Conservation (phyloP, 2,329 filamentous ascomycete genomes). For the Pleurostoma richardsiae region DNA sequence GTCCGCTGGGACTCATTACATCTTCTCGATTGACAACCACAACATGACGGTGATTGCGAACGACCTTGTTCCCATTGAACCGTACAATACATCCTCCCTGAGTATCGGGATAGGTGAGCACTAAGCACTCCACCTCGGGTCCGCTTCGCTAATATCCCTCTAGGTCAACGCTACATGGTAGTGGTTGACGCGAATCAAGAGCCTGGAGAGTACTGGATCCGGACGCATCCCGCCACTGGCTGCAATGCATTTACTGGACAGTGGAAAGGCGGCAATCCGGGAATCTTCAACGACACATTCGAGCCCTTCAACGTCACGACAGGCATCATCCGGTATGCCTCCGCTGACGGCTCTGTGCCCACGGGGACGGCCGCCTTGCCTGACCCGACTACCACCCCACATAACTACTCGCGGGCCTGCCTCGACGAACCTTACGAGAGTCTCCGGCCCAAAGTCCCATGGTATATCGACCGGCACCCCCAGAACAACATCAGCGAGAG, state of each 20-base stretch:
- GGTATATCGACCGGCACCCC: slow-evolving; percentile 5
- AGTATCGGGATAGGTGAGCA: slow-evolving; percentile 6
- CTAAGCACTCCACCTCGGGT: not conserved
- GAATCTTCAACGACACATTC: slow-evolving; percentile 5
- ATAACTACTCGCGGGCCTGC: not conserved
- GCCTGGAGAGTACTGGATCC: slow-evolving; percentile 15
- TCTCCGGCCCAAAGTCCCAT: slow-evolving; percentile 4
- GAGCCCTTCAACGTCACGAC: slow-evolving; percentile 8
- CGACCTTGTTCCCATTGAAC: slow-evolving; percentile 39
- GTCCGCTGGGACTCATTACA: slow-evolving; percentile 32
- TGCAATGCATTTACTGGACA: slow-evolving; percentile 9
- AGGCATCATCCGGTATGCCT: slow-evolving; percentile 13
- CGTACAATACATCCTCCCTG: slow-evolving; percentile 19
- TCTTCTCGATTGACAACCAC: slow-evolving; percentile 38
- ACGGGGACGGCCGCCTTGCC: too few species aligned
- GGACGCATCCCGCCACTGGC: slow-evolving; percentile 12
- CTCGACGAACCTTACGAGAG: slow-evolving; percentile 1
- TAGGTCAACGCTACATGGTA: slow-evolving; percentile 34
- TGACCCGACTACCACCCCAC: slow-evolving; percentile 4
- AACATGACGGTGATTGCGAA: slow-evolving; percentile 37
- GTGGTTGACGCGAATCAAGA: slow-evolving; percentile 27
- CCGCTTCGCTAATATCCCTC: slow-evolving; percentile 1
- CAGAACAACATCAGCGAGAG: slow-evolving; percentile 4
- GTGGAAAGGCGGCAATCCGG: not conserved
- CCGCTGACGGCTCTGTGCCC: slow-evolving; percentile 6